Conservation (phyloP, 75 land plant genomes). For the Selaginella moellendorffii region DNA sequence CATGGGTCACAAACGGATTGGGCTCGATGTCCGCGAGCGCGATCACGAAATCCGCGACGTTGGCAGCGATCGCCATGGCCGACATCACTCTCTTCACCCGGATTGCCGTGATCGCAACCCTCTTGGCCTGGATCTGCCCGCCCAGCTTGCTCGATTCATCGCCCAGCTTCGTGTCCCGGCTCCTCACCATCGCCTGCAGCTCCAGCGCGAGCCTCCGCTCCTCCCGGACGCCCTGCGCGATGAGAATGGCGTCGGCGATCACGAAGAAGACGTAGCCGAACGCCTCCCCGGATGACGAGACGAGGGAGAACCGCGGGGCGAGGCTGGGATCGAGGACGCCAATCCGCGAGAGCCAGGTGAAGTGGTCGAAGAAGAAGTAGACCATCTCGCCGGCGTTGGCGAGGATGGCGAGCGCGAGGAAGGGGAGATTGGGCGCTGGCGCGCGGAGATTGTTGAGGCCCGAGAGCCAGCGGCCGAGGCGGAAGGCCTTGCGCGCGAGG, state of each 20-base stretch:
- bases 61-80: constrained; percentile 71
- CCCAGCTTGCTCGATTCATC: neutral
- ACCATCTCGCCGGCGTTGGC: constrained; percentile 90
- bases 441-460: constrained; percentile 75
- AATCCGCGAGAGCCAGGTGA: constrained; percentile 67
- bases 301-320: constrained; percentile 51
- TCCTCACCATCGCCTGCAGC: constrained; percentile 5
- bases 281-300: constrained; percentile 87
- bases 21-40: constrained; percentile 84
- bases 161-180: neutral
- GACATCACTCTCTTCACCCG: constrained; percentile 58
- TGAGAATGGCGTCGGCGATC: constrained; percentile 37
- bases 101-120: constrained; percentile 20
- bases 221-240: constrained; percentile 29
- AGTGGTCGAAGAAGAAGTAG: constrained; percentile 96
- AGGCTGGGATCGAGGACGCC: constrained; percentile 56
- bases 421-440: constrained; percentile 28
- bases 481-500: constrained; percentile 80
- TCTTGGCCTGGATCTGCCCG: neutral
- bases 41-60: constrained; percentile 69
- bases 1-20: constrained; percentile 66
- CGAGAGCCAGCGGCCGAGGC: constrained; percentile 76
- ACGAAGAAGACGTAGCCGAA: constrained; percentile 79
- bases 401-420: constrained; percentile 49
- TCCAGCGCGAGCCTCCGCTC: neutral